phyloP scores from a whole-genome alignment of 1,139 yeast species.

The Yamadazyma atlantica region DNA sequence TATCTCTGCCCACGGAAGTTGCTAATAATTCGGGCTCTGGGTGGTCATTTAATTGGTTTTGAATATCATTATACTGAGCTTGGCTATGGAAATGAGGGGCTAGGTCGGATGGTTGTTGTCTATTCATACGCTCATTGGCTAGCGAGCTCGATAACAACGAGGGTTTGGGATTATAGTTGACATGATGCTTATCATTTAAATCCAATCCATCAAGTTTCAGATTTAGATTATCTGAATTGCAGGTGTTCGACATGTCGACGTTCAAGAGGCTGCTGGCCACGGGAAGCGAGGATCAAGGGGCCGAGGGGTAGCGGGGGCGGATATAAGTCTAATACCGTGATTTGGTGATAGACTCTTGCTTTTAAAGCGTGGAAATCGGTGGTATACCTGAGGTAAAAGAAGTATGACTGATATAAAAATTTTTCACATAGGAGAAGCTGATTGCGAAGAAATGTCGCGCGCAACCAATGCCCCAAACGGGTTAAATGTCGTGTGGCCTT shows the following conservation, averaged over 20 bases:
- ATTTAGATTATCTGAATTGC: slow-evolving; percentile 20
- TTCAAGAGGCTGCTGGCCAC: slow-evolving; percentile 1
- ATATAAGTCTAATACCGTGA: too few species aligned
- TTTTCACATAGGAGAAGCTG: slow-evolving; percentile 1
- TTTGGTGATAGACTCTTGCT: too few species aligned
- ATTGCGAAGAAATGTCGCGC: slow-evolving; percentile 1
- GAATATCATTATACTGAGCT: neutral
- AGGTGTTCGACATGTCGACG: slow-evolving; percentile 15
- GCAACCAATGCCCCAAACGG: too few species aligned
- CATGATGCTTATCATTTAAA: slow-evolving; percentile 8
- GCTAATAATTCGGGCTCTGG: slow-evolving; percentile 58
- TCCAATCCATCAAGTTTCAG: slow-evolving; percentile 17
- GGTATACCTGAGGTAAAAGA: neutral
- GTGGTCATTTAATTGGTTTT: slow-evolving; percentile 24
- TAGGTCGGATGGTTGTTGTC: neutral
- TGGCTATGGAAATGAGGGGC: neutral
- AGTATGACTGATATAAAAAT: slow-evolving; percentile 2
- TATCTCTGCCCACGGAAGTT: slow-evolving; percentile 52
- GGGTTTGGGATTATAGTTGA: slow-evolving; percentile 8
- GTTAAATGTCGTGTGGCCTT: too few species aligned
- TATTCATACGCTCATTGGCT: slow-evolving; percentile 13
- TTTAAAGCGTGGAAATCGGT: too few species aligned
- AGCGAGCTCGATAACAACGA: slow-evolving; percentile 18
- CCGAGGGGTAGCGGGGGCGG: too few species aligned
- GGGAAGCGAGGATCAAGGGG: too few species aligned